phyloP scores from a whole-genome alignment of 768 basidiomycete species.

The Panaeolus cyanescens region DNA sequence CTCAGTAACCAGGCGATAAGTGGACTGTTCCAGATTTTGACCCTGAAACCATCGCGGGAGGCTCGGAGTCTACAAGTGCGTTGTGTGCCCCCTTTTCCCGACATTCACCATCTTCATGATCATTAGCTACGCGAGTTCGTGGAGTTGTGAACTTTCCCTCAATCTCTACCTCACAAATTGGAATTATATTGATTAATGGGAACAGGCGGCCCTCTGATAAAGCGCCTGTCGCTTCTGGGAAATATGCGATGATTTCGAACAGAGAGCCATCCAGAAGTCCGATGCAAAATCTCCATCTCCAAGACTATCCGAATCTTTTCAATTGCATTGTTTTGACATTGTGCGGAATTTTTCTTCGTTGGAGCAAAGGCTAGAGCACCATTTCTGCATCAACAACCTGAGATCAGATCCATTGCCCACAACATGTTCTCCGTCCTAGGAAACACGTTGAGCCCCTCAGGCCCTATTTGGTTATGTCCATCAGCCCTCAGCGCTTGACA shows the following conservation, averaged over 20 bases:
- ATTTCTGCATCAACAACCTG: too few species aligned
- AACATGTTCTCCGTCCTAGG: too few species aligned
- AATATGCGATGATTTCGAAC: neutral
- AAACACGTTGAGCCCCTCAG: too few species aligned
- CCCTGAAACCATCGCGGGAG: neutral
- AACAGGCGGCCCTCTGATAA: neutral
- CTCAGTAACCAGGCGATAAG: neutral
- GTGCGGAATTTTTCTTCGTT: too few species aligned
- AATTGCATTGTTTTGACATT: too few species aligned
- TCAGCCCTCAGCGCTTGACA: too few species aligned
- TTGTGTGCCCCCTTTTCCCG: neutral
- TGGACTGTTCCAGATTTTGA: neutral
- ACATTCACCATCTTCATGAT: neutral
- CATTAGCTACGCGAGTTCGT: neutral
- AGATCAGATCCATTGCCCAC: too few species aligned
- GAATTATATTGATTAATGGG: neutral
- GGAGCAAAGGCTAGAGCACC: too few species aligned
- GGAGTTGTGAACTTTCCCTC: neutral
- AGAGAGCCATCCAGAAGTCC: neutral
- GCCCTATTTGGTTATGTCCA: too few species aligned
- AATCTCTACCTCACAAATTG: neutral
- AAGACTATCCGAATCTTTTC: too few species aligned
- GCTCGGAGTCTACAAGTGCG: neutral
- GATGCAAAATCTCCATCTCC: neutral
- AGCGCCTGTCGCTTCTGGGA: neutral